These are phyloP conservation scores for Mallotus nudiflorus DNA, from an alignment of 345 rosid genomes.

Conservation along the genomic window DNA sequence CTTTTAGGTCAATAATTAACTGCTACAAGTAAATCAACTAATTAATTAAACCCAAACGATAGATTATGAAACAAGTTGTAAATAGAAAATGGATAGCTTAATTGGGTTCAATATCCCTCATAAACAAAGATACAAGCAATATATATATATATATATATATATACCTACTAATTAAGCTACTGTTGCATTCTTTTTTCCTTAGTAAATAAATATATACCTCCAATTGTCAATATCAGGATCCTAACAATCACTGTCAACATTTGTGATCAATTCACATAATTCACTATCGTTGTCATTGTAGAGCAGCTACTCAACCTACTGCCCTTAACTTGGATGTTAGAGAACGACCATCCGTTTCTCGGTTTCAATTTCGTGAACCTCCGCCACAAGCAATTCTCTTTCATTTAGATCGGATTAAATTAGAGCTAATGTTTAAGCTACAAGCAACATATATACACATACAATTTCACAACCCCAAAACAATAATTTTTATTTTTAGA, in stretches of 20 bases:
- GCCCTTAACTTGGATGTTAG: not conserved
- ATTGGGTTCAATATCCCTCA: too few species aligned
- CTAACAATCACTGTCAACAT: not conserved
- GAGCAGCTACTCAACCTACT: conserved; percentile 10
- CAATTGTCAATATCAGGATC: not conserved
- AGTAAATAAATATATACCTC: not conserved
- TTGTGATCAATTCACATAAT: not conserved
- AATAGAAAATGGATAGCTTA: conserved; percentile 1
- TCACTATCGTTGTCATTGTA: conserved; percentile 2
- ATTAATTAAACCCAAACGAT: not conserved
- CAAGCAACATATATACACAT: too few species aligned
- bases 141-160: not conserved
- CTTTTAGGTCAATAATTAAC: not conserved
- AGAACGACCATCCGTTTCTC: too few species aligned
- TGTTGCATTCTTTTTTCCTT: not conserved
- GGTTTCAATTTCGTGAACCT: too few species aligned
- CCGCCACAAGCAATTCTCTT: too few species aligned
- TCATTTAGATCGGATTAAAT: too few species aligned
- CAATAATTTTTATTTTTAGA: too few species aligned
- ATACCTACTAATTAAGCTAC: not conserved
- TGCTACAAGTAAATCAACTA: not conserved
- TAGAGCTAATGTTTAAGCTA: too few species aligned
- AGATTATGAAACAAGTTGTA: not conserved
- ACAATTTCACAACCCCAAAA: too few species aligned
- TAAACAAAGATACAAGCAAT: not conserved